phyloP scores from a whole-genome alignment of 2,329 filamentous ascomycete species.

The Nemania diffusa region DNA sequence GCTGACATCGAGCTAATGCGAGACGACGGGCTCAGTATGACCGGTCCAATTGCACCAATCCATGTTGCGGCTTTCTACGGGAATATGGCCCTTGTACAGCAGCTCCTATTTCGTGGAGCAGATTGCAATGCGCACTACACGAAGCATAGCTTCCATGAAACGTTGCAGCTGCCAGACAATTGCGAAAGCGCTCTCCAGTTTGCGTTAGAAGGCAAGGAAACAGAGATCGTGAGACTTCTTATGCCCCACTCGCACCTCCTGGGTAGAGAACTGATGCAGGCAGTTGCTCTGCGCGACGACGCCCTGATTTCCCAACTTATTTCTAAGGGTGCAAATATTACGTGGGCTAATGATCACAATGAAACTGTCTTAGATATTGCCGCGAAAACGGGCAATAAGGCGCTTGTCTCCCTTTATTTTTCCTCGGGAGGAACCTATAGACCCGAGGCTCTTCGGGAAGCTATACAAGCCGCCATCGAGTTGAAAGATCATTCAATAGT shows the following conservation, averaged over 20 bases:
- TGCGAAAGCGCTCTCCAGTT: slow-evolving; percentile 6
- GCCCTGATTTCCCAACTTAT: background rate
- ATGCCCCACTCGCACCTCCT: background rate
- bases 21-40: background rate
- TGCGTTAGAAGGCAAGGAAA: background rate
- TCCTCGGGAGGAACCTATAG: background rate
- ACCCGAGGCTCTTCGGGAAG: background rate
- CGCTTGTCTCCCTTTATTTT: slow-evolving; percentile 4
- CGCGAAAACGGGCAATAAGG: background rate
- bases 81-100: slow-evolving; percentile 2
- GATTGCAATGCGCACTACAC: slow-evolving; percentile 13
- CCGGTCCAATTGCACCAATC: background rate
- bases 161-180: background rate
- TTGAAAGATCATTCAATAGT: slow-evolving; percentile 8
- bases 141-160: background rate
- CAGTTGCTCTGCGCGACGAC: background rate
- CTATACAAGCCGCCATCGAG: background rate
- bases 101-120: background rate
- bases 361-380: background rate
- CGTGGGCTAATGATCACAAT: background rate
- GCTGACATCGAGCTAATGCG: background rate
- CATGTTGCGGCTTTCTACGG: slow-evolving; percentile 20
- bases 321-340: background rate
- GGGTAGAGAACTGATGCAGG: background rate
- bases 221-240: background rate